Base-by-base conservation (phyloP, 1,284 basidiomycete species). In the Austroboletus novae-zelandiae region DNA sequence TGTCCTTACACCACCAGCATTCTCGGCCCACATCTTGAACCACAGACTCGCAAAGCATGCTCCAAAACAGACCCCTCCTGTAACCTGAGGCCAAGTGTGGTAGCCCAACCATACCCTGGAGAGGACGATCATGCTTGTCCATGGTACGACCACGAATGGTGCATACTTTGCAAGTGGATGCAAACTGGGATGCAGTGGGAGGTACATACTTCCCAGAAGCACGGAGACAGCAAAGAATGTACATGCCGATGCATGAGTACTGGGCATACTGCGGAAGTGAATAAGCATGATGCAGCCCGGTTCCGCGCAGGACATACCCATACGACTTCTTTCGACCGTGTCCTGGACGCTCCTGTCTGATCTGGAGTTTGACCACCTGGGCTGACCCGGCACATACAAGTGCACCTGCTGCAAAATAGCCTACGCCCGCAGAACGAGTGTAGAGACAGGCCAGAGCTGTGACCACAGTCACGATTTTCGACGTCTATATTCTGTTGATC, bases 81-180 rank as follows among this genome's bases (percentile, higher is more conserved):
- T 60, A 8, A 93, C 86, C 60, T 94, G 91, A 0, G 74, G 68
- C 73, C 75, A 78, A 1, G 89, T 91, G 69, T 95, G 91, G 64
- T 94, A 86, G 1, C 90, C 89, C 18, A 94, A 74, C 81, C 83
- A 84, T 37, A 91, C 78, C 41, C 92, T 74, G 18, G 88, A 91
- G 57, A 80, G 70, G 2, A 85, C 72, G 43, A 91, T 79, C 8
- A 75, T 62, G 15, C 62, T 57, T 18, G 79, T 80, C 78, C 76
- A 86, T 5, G 81, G 80, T 5, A 83, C 55, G 14, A 75, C 69
- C 35, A 84, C 59, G 4, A 80, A 29, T 2, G 76, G 75, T 0
- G 76, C 71, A 6, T 80, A 35, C 4, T 72, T 72, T 36, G 66
- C 51, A 20, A 61, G 45, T 13, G 64, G 47, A 58, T 70, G 59